Conservation (phyloP, 768 basidiomycete species). For the Wakefieldia striispora region DNA sequence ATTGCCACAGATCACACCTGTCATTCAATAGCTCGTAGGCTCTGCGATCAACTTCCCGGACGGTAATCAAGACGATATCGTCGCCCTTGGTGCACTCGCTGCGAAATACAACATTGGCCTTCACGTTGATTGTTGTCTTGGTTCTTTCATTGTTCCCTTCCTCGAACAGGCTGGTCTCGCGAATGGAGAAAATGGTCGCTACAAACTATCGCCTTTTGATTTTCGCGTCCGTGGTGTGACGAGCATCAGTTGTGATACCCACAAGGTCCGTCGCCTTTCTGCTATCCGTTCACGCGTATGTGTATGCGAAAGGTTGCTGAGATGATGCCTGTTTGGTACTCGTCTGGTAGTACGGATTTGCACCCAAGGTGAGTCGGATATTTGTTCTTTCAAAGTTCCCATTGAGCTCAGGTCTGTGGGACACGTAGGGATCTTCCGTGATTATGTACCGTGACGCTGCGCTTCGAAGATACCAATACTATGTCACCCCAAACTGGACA, state of each 20-base stretch:
- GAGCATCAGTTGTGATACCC: constrained; percentile 93
- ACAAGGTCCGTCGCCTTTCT: constrained; percentile 57
- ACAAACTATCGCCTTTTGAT: constrained; percentile 73
- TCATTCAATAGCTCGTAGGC: constrained; percentile 62
- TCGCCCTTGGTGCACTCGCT: constrained; percentile 73
- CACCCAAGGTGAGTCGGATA: constrained; percentile 67
- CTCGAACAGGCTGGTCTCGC: constrained; percentile 76
- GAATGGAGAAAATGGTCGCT: constrained; percentile 50
- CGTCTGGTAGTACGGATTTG: constrained; percentile 75
- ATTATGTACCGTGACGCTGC: constrained; percentile 88
- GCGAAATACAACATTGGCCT: constrained; percentile 73
- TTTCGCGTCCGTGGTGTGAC: constrained; percentile 91
- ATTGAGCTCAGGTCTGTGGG: not conserved
- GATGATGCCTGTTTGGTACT: not conserved
- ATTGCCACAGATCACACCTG: not conserved
- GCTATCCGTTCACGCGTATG: not conserved
- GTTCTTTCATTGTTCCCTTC: constrained; percentile 93
- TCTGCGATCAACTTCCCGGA: constrained; percentile 86
- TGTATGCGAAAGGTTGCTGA: constrained; percentile 1
- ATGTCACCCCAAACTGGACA: constrained; percentile 76
- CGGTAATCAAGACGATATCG: constrained; percentile 85
- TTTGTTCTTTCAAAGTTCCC: not conserved
- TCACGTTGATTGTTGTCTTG: constrained; percentile 94
- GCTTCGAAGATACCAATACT: constrained; percentile 82
- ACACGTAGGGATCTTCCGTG: constrained; percentile 78